Evolutionary conservation across 176 grass and related monocot species (phyloP).

Genomic region (Zea mays): Zm-B73-REFERENCE-NAM-5.0 NC_050096.1:3119501-3120000

Average conservation of each 20-base stretch:
- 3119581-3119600: slow-evolving; percentile 50
- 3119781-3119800: slow-evolving; percentile 95
- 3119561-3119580: slow-evolving; percentile 44
- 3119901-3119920: slow-evolving; percentile 11
- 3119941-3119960: not conserved
- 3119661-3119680: not conserved
- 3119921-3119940: not conserved
- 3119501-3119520: slow-evolving; percentile 55
- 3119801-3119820: slow-evolving; percentile 96
- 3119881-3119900: not conserved
- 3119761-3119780: slow-evolving; percentile 92
- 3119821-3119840: slow-evolving; percentile 30
- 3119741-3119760: slow-evolving; percentile 85
- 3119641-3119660: slow-evolving; percentile 75
- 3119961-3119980: slow-evolving; percentile 8
- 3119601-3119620: slow-evolving; percentile 75
- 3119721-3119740: slow-evolving; percentile 53
- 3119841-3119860: slow-evolving; percentile 10
- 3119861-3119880: not conserved
- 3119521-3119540: slow-evolving; percentile 30
- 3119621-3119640: slow-evolving; percentile 76
- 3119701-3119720: slow-evolving; percentile 29
- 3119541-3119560: slow-evolving; percentile 24
- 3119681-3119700: slow-evolving; percentile 24
- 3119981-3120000: not conserved